These are phyloP conservation scores for Aspergillus sp. DNA, from an alignment of 2,329 filamentous ascomycete genomes.

Conservation along the genomic window DNA sequence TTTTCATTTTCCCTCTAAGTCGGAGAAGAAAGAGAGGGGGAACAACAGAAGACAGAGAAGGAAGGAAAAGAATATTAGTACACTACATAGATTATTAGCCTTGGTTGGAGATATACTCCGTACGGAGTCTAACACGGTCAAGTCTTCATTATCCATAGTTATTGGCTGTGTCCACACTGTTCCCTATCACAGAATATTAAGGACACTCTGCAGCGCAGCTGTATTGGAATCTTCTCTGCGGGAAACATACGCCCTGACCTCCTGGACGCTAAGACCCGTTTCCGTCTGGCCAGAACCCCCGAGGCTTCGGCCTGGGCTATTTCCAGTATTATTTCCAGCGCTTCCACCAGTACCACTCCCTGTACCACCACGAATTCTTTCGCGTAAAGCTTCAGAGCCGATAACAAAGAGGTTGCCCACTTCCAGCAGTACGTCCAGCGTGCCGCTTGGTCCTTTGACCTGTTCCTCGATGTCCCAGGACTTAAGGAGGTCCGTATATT, in stretches of 20 bases:
- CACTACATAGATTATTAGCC: too few relatives aligned
- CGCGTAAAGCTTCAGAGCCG: conserved; percentile 73
- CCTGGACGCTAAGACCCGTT: conserved; percentile 51
- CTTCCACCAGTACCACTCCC: conserved; percentile 45
- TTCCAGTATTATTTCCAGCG: conserved; percentile 46
- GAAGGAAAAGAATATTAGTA: too few relatives aligned
- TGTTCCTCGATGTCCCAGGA: conserved; percentile 76
- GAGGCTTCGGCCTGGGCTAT: conserved; percentile 38
- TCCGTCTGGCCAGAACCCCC: conserved; percentile 52
- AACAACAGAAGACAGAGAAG: too few relatives aligned
- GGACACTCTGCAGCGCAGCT: conserved; percentile 77
- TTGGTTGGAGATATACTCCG: too few relatives aligned
- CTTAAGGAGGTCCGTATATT: conserved; percentile 83
- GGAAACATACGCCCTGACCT: conserved; percentile 79
- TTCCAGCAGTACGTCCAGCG: conserved; percentile 84
- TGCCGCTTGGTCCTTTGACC: conserved; percentile 48
- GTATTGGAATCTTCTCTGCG: conserved; percentile 80
- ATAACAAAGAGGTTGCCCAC: conserved; percentile 96
- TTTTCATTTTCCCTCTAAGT: too few relatives aligned
- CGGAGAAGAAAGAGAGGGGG: too few relatives aligned
- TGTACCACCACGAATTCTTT: conserved; percentile 65
- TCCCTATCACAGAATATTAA: conserved; percentile 61
- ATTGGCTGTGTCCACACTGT: background rate
- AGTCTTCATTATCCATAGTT: background rate
- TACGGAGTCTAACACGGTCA: too few relatives aligned